Percentiles rank a stretch among this genome's conserved stretches.
Evolutionary conservation across 306 rosid species (phyloP).

Genomic region (Prunus mira): DNA sequence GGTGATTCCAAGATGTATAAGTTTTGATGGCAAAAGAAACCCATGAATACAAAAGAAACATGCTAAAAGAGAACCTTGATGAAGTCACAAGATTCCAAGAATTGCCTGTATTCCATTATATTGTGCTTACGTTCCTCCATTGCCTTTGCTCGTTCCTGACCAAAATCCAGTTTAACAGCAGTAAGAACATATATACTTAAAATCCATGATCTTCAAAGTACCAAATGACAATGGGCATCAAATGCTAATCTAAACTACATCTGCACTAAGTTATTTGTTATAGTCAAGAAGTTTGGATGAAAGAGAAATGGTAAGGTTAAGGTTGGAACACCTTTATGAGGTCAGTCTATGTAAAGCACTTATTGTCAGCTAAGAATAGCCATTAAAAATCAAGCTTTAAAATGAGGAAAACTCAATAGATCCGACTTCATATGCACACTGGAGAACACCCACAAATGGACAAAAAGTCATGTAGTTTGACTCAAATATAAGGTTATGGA

Average conservation of each 20-base stretch:
- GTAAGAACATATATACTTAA: constrained; percentile 16
- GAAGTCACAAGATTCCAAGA: constrained; percentile 88
- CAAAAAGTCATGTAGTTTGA: background rate
- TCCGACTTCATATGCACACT: background rate
- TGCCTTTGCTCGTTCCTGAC: constrained; percentile 73
- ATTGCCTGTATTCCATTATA: constrained; percentile 59
- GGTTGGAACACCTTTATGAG: background rate
- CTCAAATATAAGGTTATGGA: background rate
- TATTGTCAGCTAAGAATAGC: background rate
- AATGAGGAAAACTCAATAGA: background rate
- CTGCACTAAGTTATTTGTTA: background rate
- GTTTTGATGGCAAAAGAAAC: constrained; percentile 21
- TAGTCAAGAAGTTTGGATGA: background rate
- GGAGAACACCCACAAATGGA: background rate
- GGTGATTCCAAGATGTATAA: constrained; percentile 17
- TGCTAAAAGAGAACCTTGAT: constrained; percentile 56
- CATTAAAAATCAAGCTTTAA: background rate
- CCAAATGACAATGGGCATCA: background rate
- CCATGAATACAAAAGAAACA: constrained; percentile 7
- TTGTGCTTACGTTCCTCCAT: constrained; percentile 67
- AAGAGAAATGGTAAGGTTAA: background rate
- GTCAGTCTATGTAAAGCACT: constrained; percentile 2
- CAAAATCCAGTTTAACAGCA: constrained; percentile 23
- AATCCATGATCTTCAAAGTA: constrained; percentile 9
- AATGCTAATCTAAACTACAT: background rate